Evolutionary conservation across 2,329 filamentous ascomycete species (phyloP).

Genomic region (Epichloe elymi): DNA sequence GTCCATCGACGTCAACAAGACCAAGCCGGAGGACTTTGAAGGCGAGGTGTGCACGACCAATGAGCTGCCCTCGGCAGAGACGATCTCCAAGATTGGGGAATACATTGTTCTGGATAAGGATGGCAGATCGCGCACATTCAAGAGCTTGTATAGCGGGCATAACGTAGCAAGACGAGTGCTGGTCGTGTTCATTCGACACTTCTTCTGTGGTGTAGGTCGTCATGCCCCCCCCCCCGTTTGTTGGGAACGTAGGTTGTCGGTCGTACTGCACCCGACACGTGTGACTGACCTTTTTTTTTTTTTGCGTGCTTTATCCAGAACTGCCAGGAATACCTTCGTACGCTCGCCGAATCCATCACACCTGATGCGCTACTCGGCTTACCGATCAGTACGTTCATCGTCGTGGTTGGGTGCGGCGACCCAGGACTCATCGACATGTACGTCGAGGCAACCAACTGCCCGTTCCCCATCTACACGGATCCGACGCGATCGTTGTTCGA

Average conservation of each 20-base stretch:
- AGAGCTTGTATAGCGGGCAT: constrained; percentile 45
- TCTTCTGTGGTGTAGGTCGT: constrained; percentile 65
- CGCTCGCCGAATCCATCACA: constrained; percentile 45
- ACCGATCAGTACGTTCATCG: constrained; percentile 47
- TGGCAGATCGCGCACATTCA: constrained; percentile 47
- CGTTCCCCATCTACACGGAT: constrained; percentile 68
- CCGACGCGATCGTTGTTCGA: constrained; percentile 53
- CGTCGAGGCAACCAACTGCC: constrained; percentile 45
- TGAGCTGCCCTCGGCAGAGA: constrained; percentile 35
- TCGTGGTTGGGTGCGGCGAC: constrained; percentile 60
- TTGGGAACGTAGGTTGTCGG: background rate
- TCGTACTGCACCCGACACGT: too few species aligned
- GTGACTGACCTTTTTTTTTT: background rate
- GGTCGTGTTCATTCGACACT: constrained; percentile 64
- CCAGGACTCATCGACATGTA: constrained; percentile 57
- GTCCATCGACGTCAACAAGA: constrained; percentile 18
- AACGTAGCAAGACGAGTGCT: constrained; percentile 45
- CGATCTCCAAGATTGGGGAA: constrained; percentile 37
- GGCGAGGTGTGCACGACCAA: constrained; percentile 43
- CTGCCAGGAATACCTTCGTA: constrained; percentile 62
- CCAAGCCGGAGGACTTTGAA: constrained; percentile 37
- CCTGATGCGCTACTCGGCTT: constrained; percentile 35
- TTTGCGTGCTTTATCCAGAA: constrained; percentile 32
- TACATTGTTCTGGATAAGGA: constrained; percentile 48
- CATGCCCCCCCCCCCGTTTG: background rate